Evolutionary conservation across 2,329 filamentous ascomycete genomes (phyloP).

Genomic region (Nothophaeocryptopus gaeumannii): DNA sequence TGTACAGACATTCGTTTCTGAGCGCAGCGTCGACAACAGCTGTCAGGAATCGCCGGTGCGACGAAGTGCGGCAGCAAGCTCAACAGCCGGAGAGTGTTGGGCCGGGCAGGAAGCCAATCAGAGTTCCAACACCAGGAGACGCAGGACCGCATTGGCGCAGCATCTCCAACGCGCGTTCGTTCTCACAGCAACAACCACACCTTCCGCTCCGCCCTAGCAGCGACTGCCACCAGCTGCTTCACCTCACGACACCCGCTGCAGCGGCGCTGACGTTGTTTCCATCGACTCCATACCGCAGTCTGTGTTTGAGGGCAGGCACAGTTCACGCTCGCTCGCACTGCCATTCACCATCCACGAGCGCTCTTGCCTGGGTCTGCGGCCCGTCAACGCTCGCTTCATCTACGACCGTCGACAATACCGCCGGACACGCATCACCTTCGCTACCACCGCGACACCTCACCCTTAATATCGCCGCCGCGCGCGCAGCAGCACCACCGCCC

Average conservation of each 20-base stretch:
- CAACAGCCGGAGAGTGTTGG: too few species aligned
- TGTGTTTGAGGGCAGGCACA: slow-evolving; percentile 1
- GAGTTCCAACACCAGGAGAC: slow-evolving; percentile 19
- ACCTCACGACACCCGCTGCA: slow-evolving; percentile 8
- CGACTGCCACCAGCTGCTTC: slow-evolving; percentile 14
- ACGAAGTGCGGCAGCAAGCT: background rate
- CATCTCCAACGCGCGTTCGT: slow-evolving; percentile 28
- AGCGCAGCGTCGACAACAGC: too few species aligned
- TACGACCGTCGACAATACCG: slow-evolving; percentile 1
- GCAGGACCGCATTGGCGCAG: slow-evolving; percentile 21
- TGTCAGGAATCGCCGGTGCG: too few species aligned
- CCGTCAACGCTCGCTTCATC: slow-evolving; percentile 14
- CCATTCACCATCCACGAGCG: background rate
- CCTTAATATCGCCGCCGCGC: background rate
- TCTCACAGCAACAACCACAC: slow-evolving; percentile 31
- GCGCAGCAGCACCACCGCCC: slow-evolving; percentile 3
- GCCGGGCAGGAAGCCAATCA: slow-evolving; percentile 27
- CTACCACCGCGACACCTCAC: slow-evolving; percentile 1
- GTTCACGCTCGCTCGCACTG: slow-evolving; percentile 5
- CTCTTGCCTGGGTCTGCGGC: slow-evolving; percentile 9
- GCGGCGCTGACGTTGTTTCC: slow-evolving; percentile 1
- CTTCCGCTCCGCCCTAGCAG: background rate
- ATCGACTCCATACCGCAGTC: background rate
- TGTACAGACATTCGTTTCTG: background rate
- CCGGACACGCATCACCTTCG: background rate